Percentiles rank a stretch among this genome's conserved stretches.
phyloP scores from a whole-genome alignment of 208 protist genomes.

The Novymonas esmeraldas region DNA sequence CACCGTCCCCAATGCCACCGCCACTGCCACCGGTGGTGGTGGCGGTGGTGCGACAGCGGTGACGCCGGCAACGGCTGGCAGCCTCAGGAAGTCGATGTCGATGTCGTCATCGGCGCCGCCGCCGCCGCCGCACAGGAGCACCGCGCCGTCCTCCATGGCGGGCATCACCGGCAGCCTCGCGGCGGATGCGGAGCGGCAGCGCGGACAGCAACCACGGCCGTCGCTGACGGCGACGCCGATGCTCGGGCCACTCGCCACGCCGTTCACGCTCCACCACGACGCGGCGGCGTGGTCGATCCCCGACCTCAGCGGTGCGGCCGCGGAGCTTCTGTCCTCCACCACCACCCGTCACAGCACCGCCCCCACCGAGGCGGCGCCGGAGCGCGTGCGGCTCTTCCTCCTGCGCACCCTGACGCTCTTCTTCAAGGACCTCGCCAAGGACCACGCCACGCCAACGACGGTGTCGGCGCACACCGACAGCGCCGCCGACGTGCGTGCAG shows the following conservation, averaged over 20 bases:
- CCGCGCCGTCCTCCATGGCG: conserved; percentile 25
- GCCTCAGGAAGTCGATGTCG: background rate
- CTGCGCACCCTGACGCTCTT: conserved; percentile 28
- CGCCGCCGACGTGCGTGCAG: background rate
- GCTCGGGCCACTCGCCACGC: background rate
- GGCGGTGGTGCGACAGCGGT: background rate
- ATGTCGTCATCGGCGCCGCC: no score
- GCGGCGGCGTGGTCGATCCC: background rate
- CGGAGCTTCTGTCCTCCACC: background rate
- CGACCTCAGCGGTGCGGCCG: background rate
- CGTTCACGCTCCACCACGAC: background rate
- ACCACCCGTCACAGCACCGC: background rate
- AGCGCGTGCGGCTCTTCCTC: conserved; percentile 30
- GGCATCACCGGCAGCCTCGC: conserved; percentile 22
- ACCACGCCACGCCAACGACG: background rate
- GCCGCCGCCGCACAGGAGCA: background rate
- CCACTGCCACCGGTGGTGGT: background rate
- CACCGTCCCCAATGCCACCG: no score
- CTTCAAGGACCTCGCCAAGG: conserved; percentile 25
- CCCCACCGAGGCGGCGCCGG: conserved; percentile 11
- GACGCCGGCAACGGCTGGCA: background rate
- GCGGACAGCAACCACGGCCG: conserved; percentile 16
- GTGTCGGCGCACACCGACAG: background rate
- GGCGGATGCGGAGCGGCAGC: conserved; percentile 15
- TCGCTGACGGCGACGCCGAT: background rate